Evolutionary conservation across 495 filamentous ascomycete genomes (phyloP), one percentile per base, ranked within the genome.

Genomic region (Podospora didyma): DNA sequence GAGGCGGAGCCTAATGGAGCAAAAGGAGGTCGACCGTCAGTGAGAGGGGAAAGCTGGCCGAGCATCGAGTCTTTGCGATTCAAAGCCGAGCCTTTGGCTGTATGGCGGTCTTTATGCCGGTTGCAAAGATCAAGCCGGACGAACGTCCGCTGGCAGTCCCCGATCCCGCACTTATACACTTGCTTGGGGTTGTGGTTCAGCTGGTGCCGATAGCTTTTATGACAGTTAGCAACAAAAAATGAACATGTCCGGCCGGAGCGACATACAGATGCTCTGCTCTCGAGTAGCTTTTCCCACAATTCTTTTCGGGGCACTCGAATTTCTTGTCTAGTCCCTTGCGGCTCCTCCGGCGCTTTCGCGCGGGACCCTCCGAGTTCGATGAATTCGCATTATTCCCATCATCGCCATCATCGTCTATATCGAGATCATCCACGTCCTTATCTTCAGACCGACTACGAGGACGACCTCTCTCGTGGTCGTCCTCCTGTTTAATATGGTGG

Each of bases 151-250:
- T 86, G 81, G 69, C 94, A 98, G 60, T 92, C 90, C 34, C 89
- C 91, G 65, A 91, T 96, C 68, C 96, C 89, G 78, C 94, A 98
- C 69, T 83, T 85, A 68, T 95, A 98, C 34, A 97, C 96, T 65
- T 95, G 89, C 73, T 98, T 97, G 7, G 93, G 92, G 79, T 79
- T 86, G 87, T 94, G 94, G 65, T 98, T 98, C 62, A 98, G 73
- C 73, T 97, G 93, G 73, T 98, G 94, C 21, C 94, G 85, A 71
- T 96, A 81, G 31, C 80, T 83, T 46, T 61, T 17, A 19, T 26
- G 23, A 28, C 28, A 46, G 57, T 66, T 56, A 65, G 69, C 58
- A 69, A 51, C 24, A 23, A 48, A 35, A 50, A 11, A 14, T 11
- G 20, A 26, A 23, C n/a, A 26, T 21, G 17, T 49, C 56, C 17